Percentiles rank a stretch among this genome's conserved stretches.
Evolutionary conservation across 768 basidiomycete genomes (phyloP).

Genomic region (Suillus americanus): DNA sequence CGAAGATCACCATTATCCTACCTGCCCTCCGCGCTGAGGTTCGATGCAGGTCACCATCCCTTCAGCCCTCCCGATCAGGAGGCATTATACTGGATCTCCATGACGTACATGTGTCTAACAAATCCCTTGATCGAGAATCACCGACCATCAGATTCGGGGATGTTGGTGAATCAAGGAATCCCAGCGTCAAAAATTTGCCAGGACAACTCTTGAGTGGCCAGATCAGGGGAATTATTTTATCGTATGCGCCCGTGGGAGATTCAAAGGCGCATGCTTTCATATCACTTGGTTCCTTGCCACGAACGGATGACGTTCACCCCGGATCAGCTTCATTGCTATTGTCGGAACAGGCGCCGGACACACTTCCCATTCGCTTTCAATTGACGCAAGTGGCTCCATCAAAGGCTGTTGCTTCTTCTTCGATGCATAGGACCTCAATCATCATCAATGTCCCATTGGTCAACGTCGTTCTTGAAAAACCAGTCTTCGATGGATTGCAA

Average conservation of each 20-base stretch:
- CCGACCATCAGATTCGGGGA: slow-evolving; percentile 31
- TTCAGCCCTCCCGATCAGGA: slow-evolving; percentile 58
- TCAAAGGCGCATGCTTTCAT: slow-evolving; percentile 44
- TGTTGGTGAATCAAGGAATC: slow-evolving; percentile 8
- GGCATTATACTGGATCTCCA: slow-evolving; percentile 65
- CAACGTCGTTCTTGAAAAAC: slow-evolving; percentile 61
- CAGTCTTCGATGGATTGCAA: slow-evolving; percentile 72
- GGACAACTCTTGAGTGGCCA: slow-evolving; percentile 36
- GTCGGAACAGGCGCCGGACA: slow-evolving; percentile 16
- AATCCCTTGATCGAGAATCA: slow-evolving; percentile 16
- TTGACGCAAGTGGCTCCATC: slow-evolving; percentile 16
- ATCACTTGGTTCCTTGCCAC: slow-evolving; percentile 48
- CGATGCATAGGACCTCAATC: slow-evolving; percentile 15
- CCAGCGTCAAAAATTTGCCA: slow-evolving; percentile 7
- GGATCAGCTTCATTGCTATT: slow-evolving; percentile 20
- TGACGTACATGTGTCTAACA: slow-evolving; percentile 42
- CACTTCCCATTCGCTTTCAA: slow-evolving; percentile 22
- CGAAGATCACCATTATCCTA: slow-evolving; percentile 5
- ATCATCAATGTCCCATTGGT: slow-evolving; percentile 58
- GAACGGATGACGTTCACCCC: slow-evolving; percentile 9
- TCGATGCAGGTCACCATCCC: slow-evolving; percentile 61
- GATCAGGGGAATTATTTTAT: slow-evolving; percentile 47
- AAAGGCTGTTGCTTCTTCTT: neutral
- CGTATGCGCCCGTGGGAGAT: slow-evolving; percentile 43
- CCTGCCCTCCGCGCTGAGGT: slow-evolving; percentile 57